Conservation (phyloP, 169 alveolate genomes). For the Plasmodium gallinaceum region DNA sequence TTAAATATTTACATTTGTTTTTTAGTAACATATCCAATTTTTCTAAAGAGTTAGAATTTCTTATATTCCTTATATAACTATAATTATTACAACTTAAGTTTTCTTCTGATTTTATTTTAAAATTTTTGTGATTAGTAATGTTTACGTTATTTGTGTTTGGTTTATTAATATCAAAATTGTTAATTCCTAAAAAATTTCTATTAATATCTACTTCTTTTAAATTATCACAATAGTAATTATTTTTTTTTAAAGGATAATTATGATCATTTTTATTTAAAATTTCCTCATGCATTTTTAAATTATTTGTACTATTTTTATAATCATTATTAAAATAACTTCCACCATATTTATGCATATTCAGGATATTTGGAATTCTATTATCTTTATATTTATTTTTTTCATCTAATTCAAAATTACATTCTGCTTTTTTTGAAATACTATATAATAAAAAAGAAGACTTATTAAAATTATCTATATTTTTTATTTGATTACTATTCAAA, state of each 20-base stretch:
- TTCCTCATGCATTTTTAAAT: not conserved
- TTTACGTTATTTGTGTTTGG: not conserved
- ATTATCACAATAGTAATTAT: slow-evolving; percentile 37
- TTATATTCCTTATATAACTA: not conserved
- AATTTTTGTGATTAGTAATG: slow-evolving; percentile 22
- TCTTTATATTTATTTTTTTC: not conserved
- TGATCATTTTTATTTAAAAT: slow-evolving; percentile 21
- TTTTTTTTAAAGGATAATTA: slow-evolving; percentile 16
- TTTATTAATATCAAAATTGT: not conserved
- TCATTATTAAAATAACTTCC: not conserved
- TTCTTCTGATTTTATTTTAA: slow-evolving; percentile 22
- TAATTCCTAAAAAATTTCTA: not conserved
- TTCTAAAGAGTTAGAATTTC: slow-evolving; percentile 43
- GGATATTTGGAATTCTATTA: not conserved
- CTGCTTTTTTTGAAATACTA: not conserved
- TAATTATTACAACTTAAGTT: not conserved
- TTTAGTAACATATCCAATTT: slow-evolving; percentile 40
- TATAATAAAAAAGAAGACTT: not conserved
- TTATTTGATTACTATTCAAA: slow-evolving; percentile 49
- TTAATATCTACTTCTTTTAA: not conserved
- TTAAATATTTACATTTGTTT: slow-evolving; percentile 16
- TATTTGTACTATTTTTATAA: not conserved
- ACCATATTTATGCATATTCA: not conserved
- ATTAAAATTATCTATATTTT: slow-evolving; percentile 22
- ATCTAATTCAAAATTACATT: not conserved